Conservation (phyloP, 495 filamentous ascomycete species). For the Entonaema liquescens region DNA sequence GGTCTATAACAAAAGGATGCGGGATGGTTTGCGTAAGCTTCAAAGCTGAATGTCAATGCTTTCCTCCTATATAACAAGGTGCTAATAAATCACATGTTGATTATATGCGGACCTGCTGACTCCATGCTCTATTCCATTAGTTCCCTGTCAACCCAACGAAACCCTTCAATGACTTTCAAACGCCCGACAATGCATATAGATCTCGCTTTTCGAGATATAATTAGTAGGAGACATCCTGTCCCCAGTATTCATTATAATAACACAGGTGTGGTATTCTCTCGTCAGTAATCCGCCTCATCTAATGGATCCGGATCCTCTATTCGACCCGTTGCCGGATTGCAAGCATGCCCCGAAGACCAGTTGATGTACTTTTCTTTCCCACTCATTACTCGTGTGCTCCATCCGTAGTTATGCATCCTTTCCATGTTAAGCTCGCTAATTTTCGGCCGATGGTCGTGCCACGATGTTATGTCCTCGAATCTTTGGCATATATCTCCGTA, state of each 20-base stretch:
- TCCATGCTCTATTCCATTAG: not conserved
- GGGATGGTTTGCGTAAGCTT: not conserved
- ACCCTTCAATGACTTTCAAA: not conserved
- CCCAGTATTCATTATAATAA: not conserved
- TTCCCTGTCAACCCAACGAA: not conserved
- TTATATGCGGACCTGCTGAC: conserved; percentile 1
- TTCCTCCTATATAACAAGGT: not conserved
- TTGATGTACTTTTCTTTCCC: conserved; percentile 13
- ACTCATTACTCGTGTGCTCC: conserved; percentile 1
- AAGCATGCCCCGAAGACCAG: conserved; percentile 24
- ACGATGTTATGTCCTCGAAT: conserved; percentile 30
- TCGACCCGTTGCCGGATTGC: conserved; percentile 29
- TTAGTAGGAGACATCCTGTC: not conserved
- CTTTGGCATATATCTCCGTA: conserved; percentile 26
- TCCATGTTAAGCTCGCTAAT: conserved; percentile 20
- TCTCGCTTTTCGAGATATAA: not conserved
- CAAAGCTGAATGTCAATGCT: not conserved
- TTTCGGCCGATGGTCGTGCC: conserved; percentile 13
- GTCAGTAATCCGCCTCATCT: conserved; percentile 32
- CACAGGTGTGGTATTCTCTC: not conserved
- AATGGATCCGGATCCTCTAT: conserved; percentile 37
- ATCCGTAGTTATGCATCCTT: conserved; percentile 32
- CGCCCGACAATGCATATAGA: conserved; percentile 23
- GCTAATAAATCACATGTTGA: not conserved
- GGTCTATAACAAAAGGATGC: not conserved